These are phyloP conservation scores for Yamadazyma dendronema DNA, from an alignment of 1,139 yeast species.

Conservation along the genomic window DNA sequence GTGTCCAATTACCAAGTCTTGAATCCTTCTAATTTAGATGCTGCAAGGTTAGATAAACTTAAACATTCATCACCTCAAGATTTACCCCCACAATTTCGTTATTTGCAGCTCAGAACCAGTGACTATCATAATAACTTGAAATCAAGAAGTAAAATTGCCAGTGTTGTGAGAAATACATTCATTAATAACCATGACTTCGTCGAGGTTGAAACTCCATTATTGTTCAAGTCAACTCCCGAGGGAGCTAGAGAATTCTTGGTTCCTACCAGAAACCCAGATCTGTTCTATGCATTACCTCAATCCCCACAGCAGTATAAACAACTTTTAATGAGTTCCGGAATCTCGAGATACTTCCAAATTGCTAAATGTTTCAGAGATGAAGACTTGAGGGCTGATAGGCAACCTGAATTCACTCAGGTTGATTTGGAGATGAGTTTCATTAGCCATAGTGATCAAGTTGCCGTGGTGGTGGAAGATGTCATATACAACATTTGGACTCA, in stretches of 20 bases:
- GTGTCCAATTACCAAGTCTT: constrained; percentile 53
- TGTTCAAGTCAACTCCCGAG: constrained; percentile 95
- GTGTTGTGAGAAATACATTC: constrained; percentile 51
- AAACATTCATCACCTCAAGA: constrained; percentile 47
- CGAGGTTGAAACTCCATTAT: constrained; percentile 89
- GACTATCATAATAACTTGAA: constrained; percentile 58
- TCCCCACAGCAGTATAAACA: constrained; percentile 98
- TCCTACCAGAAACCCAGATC: constrained; percentile 67
- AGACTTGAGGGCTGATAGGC: constrained; percentile 91
- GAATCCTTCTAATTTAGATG: constrained; percentile 64
- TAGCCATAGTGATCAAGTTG: constrained; percentile 62
- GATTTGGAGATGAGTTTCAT: constrained; percentile 94
- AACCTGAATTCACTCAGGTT: constrained; percentile 95
- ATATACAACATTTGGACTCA: constrained; percentile 57
- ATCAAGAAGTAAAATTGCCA: constrained; percentile 60
- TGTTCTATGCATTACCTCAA: constrained; percentile 90
- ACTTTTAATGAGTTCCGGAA: constrained; percentile 89
- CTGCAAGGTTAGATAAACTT: constrained; percentile 68
- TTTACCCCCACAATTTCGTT: constrained; percentile 78
- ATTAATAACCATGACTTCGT: constrained; percentile 50
- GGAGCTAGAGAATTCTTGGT: constrained; percentile 96
- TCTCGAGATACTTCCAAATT: constrained; percentile 79
- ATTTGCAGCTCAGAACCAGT: constrained; percentile 70
- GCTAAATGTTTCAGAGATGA: constrained; percentile 96
- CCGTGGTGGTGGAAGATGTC: constrained; percentile 58